Evolutionary conservation across 2,329 filamentous ascomycete genomes (phyloP).

Genomic region (Thelonectria discophora): DNA sequence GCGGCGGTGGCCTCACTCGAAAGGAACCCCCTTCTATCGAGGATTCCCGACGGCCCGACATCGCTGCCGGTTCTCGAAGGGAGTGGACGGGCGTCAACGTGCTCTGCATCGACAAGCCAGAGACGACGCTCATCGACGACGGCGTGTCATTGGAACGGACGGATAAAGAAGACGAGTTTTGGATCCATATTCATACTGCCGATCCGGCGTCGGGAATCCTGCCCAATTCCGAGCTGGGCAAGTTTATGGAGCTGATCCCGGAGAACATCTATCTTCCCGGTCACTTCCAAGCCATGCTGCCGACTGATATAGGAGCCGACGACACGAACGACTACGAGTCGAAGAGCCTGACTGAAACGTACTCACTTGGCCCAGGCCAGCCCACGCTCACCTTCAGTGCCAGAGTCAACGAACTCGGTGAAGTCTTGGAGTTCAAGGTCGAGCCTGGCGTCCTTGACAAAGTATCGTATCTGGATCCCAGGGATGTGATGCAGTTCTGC

Average conservation of each 20-base stretch:
- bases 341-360: constrained; percentile 55
- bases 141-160: constrained; percentile 76
- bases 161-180: constrained; percentile 63
- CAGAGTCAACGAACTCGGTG: constrained; percentile 61
- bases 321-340: constrained; percentile 44
- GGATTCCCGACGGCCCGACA: constrained; percentile 53
- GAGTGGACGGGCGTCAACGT: constrained; percentile 67
- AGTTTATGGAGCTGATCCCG: constrained; percentile 68
- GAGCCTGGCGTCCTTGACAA: constrained; percentile 62
- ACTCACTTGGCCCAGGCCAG: constrained; percentile 62
- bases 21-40: constrained; percentile 44
- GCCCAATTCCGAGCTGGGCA: constrained; percentile 65
- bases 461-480: constrained; percentile 66
- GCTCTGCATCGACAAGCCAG: constrained; percentile 76
- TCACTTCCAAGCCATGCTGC: constrained; percentile 67
- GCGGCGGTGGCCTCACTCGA: constrained; percentile 54
- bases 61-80: constrained; percentile 60
- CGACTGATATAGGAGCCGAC: constrained; percentile 46
- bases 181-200: constrained; percentile 82
- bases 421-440: constrained; percentile 63
- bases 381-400: constrained; percentile 71
- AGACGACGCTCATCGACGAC: constrained; percentile 79
- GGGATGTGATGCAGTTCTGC: constrained; percentile 57
- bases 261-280: constrained; percentile 69
- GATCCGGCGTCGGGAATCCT: constrained; percentile 78